Conservation (phyloP, 208 protist genomes). For the Novymonas esmeraldas region DNA sequence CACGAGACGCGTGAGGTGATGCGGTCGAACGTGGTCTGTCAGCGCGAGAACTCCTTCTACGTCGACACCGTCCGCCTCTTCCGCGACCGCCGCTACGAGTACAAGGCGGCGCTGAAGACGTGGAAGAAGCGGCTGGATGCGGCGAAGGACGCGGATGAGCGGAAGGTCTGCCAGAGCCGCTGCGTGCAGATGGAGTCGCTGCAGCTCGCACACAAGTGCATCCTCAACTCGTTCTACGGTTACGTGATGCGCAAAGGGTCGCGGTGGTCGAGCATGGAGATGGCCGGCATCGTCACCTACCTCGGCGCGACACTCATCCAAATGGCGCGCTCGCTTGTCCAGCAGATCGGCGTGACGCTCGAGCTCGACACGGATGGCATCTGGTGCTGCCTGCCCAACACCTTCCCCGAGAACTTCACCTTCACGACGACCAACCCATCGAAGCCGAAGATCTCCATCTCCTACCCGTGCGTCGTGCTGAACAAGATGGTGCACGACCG, state of each 20-base stretch:
- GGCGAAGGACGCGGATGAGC: slow-evolving; percentile 84
- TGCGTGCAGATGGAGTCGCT: slow-evolving; percentile 99
- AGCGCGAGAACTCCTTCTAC: slow-evolving; percentile 99
- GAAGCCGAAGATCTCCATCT: slow-evolving; percentile 81
- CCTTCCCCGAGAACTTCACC: slow-evolving; percentile 98
- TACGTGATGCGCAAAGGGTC: slow-evolving; percentile 99
- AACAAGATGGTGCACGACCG: slow-evolving; percentile 97
- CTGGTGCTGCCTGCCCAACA: slow-evolving; percentile 98
- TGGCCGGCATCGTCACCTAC: slow-evolving; percentile 99
- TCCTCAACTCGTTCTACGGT: slow-evolving; percentile 99
- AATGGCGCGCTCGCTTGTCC: slow-evolving; percentile 95
- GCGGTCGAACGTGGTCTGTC: slow-evolving; percentile 97
- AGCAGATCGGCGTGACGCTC: slow-evolving; percentile 98
- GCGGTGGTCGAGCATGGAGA: slow-evolving; percentile 99
- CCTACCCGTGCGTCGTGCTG: slow-evolving; percentile 98
- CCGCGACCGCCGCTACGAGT: slow-evolving; percentile 99
- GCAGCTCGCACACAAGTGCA: slow-evolving; percentile 99
- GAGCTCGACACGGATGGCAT: slow-evolving; percentile 99
- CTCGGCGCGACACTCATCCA: slow-evolving; percentile 99
- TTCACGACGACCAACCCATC: slow-evolving; percentile 73
- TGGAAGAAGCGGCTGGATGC: slow-evolving; percentile 94
- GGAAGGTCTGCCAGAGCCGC: slow-evolving; percentile 89
- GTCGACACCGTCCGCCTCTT: slow-evolving; percentile 99
- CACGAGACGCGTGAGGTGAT: slow-evolving; percentile 93
- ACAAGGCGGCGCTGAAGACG: slow-evolving; percentile 97